Base-by-base conservation (phyloP, 768 basidiomycete genomes). In the Tulasnella sp. region DNA sequence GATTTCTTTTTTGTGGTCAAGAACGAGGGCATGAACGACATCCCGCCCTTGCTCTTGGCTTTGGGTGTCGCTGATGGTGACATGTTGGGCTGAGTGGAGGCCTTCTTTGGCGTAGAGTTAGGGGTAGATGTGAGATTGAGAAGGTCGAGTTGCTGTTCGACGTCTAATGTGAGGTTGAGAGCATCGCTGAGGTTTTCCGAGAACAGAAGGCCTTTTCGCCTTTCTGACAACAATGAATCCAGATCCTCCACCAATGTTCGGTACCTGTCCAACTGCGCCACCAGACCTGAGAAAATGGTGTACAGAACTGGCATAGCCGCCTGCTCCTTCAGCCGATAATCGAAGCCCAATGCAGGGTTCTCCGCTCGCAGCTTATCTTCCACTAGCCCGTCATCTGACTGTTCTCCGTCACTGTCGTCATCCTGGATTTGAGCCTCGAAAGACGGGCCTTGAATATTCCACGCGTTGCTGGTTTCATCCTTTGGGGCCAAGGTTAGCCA, bases 121-220 rank as follows among this genome's bases (percentile, higher is more conserved):
- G 89, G 25, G 73, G 42, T 40, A 78, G 78, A 11, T 80, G 87
- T 22, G 88, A 85, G 2, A 86, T 84, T 31, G 92, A 82, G 76
- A 36, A 22, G 29, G 37, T 67, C 31, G 80, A 79, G 42, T 72
- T 82, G 89, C 83, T 90, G 40, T 12, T 70, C 69, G 36, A 54
- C 36, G 22, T 95, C 91, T 74, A 95, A 84, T 17, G 86, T 87
- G 67, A 94, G 84, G 67, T 87, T 91, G 76, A 98, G 85, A 3
- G 96, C 96, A 80, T 98, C 97, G 8, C 90, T 92, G 42, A 97
- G 84, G 81, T 96, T 96, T 83, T 97, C 96, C 3, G 92, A 91
- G 82, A 97, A 97, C 22, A 97, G 83, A 11, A 99, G 86, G 1
- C 96, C 96, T 81, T 91, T 92, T 22, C 97, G 88, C 42, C 97